Evolutionary conservation across 345 rosid species (phyloP).

Genomic region (Dipteronia dyeriana): DNA sequence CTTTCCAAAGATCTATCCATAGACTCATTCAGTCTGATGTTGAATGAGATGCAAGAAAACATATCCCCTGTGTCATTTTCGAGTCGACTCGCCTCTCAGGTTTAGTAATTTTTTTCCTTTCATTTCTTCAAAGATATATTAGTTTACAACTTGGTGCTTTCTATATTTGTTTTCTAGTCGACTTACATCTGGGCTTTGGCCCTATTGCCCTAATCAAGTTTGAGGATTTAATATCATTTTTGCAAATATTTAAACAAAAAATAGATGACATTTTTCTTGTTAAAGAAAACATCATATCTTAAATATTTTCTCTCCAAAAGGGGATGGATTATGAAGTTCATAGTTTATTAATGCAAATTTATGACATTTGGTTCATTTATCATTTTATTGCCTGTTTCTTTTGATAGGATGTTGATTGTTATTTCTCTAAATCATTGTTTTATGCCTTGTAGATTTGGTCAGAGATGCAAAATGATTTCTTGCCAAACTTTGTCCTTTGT

Average conservation of each 20-base stretch:
- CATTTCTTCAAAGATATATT: conserved; percentile 5
- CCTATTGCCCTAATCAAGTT: neutral
- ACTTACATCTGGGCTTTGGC: neutral
- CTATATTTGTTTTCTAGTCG: neutral
- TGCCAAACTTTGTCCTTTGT: conserved; percentile 96
- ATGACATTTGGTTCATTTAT: neutral
- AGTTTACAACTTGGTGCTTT: neutral
- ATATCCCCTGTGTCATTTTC: conserved; percentile 93
- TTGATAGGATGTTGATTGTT: neutral
- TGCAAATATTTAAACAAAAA: neutral
- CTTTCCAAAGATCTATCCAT: conserved; percentile 79
- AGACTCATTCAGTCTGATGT: conserved; percentile 80
- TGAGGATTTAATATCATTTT: neutral
- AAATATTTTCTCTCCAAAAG: neutral
- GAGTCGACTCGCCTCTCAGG: conserved; percentile 98
- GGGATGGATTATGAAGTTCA: neutral
- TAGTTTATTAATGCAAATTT: conserved; percentile 6
- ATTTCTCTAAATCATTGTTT: conserved; percentile 6
- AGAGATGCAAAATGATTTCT: conserved; percentile 96
- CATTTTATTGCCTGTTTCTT: neutral
- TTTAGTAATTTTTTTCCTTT: conserved; percentile 28
- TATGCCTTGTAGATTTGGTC: conserved; percentile 79
- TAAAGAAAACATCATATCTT: neutral
- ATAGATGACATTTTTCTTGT: neutral
- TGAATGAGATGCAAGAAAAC: conserved; percentile 98